Conservation (phyloP, 1,284 basidiomycete species). For the Ceratobasidium sp. region DNA sequence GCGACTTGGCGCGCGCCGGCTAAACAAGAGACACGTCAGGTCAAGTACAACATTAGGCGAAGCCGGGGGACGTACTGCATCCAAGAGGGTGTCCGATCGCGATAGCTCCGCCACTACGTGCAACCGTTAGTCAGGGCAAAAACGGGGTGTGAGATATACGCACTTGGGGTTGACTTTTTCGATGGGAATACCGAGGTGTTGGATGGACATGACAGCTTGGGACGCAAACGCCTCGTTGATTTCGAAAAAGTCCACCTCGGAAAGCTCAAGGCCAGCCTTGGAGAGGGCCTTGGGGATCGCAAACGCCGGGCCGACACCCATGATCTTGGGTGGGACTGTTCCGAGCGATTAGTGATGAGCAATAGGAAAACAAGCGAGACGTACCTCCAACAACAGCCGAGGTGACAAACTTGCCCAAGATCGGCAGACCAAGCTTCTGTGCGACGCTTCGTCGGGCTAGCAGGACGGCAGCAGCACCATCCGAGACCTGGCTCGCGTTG, state of each 20-base stretch:
- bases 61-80: slow-evolving; percentile 67
- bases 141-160: slow-evolving; percentile 3
- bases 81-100: slow-evolving; percentile 89
- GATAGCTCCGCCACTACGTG: slow-evolving; percentile 78
- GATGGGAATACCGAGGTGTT: slow-evolving; percentile 78
- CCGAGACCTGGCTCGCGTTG: slow-evolving; percentile 96
- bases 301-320: slow-evolving; percentile 83
- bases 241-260: slow-evolving; percentile 93
- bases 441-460: slow-evolving; percentile 88
- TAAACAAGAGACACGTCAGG: slow-evolving; percentile 51
- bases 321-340: slow-evolving; percentile 48
- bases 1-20: slow-evolving; percentile 91
- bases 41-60: neutral
- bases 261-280: slow-evolving; percentile 74
- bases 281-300: slow-evolving; percentile 89
- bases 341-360: neutral
- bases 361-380: slow-evolving; percentile 22
- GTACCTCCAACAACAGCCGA: slow-evolving; percentile 77
- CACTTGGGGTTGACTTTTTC: slow-evolving; percentile 83
- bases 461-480: slow-evolving; percentile 95
- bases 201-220: slow-evolving; percentile 83
- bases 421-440: slow-evolving; percentile 88
- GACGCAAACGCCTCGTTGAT: slow-evolving; percentile 93
- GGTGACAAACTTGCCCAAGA: slow-evolving; percentile 91
- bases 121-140: slow-evolving; percentile 6